Conservation (phyloP, 1,284 basidiomycete genomes). For the Ganoderma leucocontextum region DNA sequence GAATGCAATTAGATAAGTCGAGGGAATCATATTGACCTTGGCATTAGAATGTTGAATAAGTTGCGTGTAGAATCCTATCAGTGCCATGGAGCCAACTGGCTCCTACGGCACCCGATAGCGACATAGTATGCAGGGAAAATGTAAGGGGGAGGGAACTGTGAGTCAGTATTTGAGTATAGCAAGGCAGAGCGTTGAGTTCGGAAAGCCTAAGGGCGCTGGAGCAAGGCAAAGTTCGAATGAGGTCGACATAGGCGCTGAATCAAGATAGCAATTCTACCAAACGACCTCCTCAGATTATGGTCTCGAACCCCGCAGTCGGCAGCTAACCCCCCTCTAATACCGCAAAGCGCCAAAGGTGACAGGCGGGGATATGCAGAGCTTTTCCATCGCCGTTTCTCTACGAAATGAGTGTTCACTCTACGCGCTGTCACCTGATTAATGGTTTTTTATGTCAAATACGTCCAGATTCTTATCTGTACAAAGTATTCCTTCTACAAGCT, state of each 20-base stretch:
- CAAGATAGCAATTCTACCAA: constrained; percentile 1
- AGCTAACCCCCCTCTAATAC: not conserved
- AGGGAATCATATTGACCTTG: too few species aligned
- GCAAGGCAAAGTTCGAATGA: not conserved
- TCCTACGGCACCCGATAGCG: too few species aligned
- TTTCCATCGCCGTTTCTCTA: not conserved
- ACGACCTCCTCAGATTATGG: not conserved
- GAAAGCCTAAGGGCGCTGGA: too few species aligned
- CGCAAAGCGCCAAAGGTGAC: not conserved
- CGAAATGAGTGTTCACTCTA: too few species aligned
- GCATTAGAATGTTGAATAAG: too few species aligned
- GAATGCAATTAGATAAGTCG: not conserved
- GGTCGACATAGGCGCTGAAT: not conserved
- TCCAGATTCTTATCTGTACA: not conserved
- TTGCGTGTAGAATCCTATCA: too few species aligned
- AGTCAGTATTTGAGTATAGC: not conserved
- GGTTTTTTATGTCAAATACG: not conserved
- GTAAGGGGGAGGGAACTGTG: too few species aligned
- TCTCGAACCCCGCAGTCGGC: not conserved
- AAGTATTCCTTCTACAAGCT: constrained; percentile 39
- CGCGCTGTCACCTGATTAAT: too few species aligned
- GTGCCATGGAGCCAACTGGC: too few species aligned
- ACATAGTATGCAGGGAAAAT: too few species aligned
- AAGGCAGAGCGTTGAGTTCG: not conserved
- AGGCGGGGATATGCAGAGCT: not conserved